Evolutionary conservation across 352 stramenopile species (phyloP).

Genomic region (Pythium phragmitis): DNA sequence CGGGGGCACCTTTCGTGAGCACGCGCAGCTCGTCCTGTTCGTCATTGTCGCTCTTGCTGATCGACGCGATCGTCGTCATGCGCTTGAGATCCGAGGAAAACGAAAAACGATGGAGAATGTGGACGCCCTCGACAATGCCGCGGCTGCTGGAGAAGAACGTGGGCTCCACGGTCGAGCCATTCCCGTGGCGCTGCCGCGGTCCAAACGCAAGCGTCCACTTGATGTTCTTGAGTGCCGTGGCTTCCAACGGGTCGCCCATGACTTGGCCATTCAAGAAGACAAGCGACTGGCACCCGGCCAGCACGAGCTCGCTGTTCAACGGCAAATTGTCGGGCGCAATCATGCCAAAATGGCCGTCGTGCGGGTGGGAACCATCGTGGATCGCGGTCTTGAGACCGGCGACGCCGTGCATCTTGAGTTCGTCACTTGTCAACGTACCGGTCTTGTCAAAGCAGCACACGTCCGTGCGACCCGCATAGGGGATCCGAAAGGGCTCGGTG

Average conservation of each 20-base stretch:
- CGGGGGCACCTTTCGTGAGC: slow-evolving; percentile 94
- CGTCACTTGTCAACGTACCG: slow-evolving; percentile 93
- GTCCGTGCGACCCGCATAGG: slow-evolving; percentile 89
- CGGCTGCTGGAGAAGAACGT: slow-evolving; percentile 31
- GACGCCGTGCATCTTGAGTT: slow-evolving; percentile 65
- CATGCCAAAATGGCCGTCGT: slow-evolving; percentile 31
- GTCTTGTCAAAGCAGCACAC: slow-evolving; percentile 97
- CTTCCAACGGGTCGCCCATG: slow-evolving; percentile 94
- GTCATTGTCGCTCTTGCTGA: slow-evolving; percentile 36
- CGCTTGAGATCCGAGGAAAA: slow-evolving; percentile 91
- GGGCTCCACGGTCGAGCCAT: slow-evolving; percentile 23
- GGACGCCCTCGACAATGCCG: slow-evolving; percentile 34
- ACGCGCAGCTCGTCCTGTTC: slow-evolving; percentile 35
- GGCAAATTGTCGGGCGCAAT: slow-evolving; percentile 35
- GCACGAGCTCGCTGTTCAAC: slow-evolving; percentile 38
- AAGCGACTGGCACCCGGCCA: slow-evolving; percentile 91
- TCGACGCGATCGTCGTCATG: slow-evolving; percentile 88
- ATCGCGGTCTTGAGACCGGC: slow-evolving; percentile 25
- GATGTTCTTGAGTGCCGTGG: slow-evolving; percentile 88
- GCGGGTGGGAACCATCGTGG: background rate
- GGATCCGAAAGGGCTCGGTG: slow-evolving; percentile 94
- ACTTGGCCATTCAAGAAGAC: slow-evolving; percentile 84
- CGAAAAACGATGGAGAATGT: slow-evolving; percentile 82
- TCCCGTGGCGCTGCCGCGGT: slow-evolving; percentile 4
- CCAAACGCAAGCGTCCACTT: slow-evolving; percentile 39